Base-by-base conservation (phyloP, 306 rosid species). In the Potentilla sterilis region DNA sequence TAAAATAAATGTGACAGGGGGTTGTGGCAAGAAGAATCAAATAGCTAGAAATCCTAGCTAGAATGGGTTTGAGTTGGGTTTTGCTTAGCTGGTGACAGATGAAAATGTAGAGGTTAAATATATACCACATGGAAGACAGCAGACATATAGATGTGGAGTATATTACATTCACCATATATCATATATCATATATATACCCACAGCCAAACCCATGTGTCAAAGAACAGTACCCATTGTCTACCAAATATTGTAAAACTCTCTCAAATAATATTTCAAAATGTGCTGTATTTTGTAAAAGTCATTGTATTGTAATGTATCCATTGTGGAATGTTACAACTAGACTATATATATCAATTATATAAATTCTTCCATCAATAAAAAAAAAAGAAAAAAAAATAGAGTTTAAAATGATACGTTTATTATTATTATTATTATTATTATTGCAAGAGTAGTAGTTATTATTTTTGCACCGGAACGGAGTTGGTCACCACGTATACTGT, bases 41-140 rank as follows among this genome's bases (percentile, higher is more conserved):
- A 70, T 54, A 81, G 12, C n/a, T n/a, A n/a, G n/a, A n/a, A n/a
- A n/a, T n/a, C n/a, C n/a, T n/a, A n/a, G 3, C 9, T 43, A 43
- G 83, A 80, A 86, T 81, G 86, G 86, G 89, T 55, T 51, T 51
- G 57, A 18, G 47, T 37, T 83, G 89, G 92, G 87, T 76, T 85
- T 28, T 10, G 96, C 87, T 89, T 84, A 88, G 97, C 96, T 91
- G 96, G 88, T 85, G 93, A 72, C 93, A 90, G 96, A 90, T 87
- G 85, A 55, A 90, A 88, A 9, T 84, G 64, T 59, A 79, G 77
- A 89, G 87, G 87, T 89, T 80, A 89, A 87, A 83, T 24, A 28
- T 28, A 1, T 28, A 58, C 84, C 97, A 93, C 97, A 91, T 90
- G 97, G 96, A 79, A 87, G 92, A 92, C 92, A 88, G 82, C 86